Evolutionary conservation across 164 flowering plant species (phyloP), one percentile per base, ranked within the genome.

Genomic region (Vitis rotundifolia): DNA sequence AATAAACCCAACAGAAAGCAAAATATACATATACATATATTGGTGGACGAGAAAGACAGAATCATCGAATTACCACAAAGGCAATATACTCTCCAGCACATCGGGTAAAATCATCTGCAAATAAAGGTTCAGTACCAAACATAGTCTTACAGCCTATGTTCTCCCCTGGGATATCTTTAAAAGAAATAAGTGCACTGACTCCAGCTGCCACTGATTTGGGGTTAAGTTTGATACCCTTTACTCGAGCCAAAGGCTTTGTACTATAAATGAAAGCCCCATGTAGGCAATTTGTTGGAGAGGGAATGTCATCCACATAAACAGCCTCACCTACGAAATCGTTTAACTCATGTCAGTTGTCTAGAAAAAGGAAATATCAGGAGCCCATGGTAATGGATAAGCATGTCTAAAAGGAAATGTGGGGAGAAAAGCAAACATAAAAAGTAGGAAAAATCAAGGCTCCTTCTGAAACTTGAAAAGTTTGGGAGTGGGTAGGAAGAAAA

Each of bases 291-390:
- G 79, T 71, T 9, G 95, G 97, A 72, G 97, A 85, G 64, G 97
- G 93, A 80, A 94, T 87, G 78, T 94, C 99, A 80, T 94, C 97
- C 54, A 94, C 95, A 79, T 56, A 94, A 7, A 91, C 82, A 59
- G 99, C 99, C 79, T 94, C 99, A 70, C 99, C 97, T 94, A 69
- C 63, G 78, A 18, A 68, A 70, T 67, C 59, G 61, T 37, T 52
- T 7, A 15, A 31, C 44, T 31, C 44, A 31, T 31, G 44, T 31
- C 0, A 31, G 5, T 31, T 31, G 44, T 31, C 44, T 31, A 6
- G 7, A 6, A 61, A 44, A 31, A 61, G 49, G 22, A 22, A 60
- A 60, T 22, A 22, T 22, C 22, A 22, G 22, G 7, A 31, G 44
- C 6, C 7, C 2, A 7, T 31, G 7, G 7, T 31, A 31, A 31